Conservation (phyloP, 805 yeast species). For the Pachysolen tannophilus region DNA sequence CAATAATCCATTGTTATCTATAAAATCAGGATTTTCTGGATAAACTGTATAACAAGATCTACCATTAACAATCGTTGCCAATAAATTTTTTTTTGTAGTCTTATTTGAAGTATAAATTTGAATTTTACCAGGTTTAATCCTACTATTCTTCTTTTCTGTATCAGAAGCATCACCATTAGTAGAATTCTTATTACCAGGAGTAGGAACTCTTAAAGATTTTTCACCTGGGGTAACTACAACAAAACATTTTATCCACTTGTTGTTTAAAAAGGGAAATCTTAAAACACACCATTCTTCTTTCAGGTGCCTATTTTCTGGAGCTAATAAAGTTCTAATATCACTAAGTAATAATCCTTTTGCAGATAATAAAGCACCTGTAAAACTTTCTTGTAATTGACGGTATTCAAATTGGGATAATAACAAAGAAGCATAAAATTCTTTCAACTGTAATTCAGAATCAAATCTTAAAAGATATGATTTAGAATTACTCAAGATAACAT, state of each 20-base stretch:
- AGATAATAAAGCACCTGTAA: constrained; percentile 56
- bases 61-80: constrained; percentile 39
- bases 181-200: constrained; percentile 1
- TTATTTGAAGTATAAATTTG: constrained; percentile 45
- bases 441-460: constrained; percentile 18
- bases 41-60: constrained; percentile 45
- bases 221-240: constrained; percentile 41
- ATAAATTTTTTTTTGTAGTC: constrained; percentile 39
- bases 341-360: constrained; percentile 47
- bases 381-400: constrained; percentile 49
- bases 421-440: constrained; percentile 34
- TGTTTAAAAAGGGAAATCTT: constrained; percentile 48
- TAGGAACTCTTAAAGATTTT: constrained; percentile 2
- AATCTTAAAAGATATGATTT: constrained; percentile 18
- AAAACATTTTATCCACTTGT: constrained; percentile 51
- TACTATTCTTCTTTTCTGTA: constrained; percentile 16
- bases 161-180: constrained; percentile 3
- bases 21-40: constrained; percentile 49
- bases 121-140: constrained; percentile 37
- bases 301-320: constrained; percentile 37
- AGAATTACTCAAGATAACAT: constrained; percentile 17
- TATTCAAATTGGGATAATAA: constrained; percentile 50
- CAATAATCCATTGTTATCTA: constrained; percentile 49
- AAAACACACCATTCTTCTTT: constrained; percentile 57
- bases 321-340: constrained; percentile 51